Conservation (phyloP, 1,139 yeast species). For the Saccharomyces hybrid region DNA sequence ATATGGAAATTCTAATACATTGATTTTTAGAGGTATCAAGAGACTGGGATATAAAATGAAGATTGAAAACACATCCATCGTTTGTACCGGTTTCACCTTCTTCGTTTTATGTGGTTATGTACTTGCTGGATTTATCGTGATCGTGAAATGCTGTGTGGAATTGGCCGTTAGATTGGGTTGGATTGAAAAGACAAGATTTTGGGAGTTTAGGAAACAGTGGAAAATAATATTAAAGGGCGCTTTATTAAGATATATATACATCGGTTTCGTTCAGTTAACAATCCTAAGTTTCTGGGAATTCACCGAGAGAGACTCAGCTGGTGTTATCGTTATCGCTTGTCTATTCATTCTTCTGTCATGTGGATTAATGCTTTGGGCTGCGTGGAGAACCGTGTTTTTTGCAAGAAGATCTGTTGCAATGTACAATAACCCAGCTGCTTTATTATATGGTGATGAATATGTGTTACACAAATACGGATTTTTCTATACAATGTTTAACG, state of each 20-base stretch:
- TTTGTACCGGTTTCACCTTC: slow-evolving; percentile 67
- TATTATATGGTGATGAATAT: slow-evolving; percentile 58
- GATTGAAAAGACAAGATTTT: slow-evolving; percentile 42
- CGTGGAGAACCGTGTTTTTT: slow-evolving; percentile 47
- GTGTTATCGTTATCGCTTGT: slow-evolving; percentile 61
- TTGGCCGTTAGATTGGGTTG: slow-evolving; percentile 37
- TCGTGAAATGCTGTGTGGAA: slow-evolving; percentile 43
- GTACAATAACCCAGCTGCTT: slow-evolving; percentile 66
- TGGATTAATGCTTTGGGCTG: slow-evolving; percentile 49
- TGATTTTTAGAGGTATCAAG: slow-evolving; percentile 63
- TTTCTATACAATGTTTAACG: slow-evolving; percentile 71
- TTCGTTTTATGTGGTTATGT: slow-evolving; percentile 60
- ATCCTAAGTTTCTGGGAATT: slow-evolving; percentile 70
- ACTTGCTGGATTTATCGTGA: slow-evolving; percentile 41
- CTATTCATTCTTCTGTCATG: slow-evolving; percentile 50
- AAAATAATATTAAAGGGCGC: slow-evolving; percentile 54
- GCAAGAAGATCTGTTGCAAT: slow-evolving; percentile 46
- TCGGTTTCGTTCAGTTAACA: slow-evolving; percentile 65
- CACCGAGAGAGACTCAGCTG: slow-evolving; percentile 60
- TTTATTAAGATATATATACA: slow-evolving; percentile 56
- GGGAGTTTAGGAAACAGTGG: slow-evolving; percentile 49
- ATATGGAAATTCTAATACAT: slow-evolving; percentile 40
- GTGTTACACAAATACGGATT: slow-evolving; percentile 64
- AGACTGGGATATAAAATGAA: slow-evolving; percentile 58
- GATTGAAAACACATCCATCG: slow-evolving; percentile 66